Percentiles rank a stretch among this genome's conserved stretches.
These are phyloP conservation scores for Microsporum audouinii DNA, from an alignment of 2,329 filamentous ascomycete species.

Conservation along the genomic window DNA sequence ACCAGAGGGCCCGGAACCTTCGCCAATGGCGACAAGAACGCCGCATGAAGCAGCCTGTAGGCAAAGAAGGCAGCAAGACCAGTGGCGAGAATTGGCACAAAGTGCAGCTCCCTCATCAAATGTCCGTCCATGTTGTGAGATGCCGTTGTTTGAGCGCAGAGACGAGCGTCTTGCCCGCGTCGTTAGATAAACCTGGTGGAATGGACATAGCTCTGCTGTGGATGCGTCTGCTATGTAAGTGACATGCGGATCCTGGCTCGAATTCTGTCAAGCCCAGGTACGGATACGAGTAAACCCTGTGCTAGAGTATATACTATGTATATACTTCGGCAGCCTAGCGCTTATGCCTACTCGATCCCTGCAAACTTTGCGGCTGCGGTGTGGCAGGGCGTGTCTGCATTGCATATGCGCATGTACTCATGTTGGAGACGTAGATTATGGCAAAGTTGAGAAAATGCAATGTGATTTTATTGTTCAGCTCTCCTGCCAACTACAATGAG, in stretches of 20 bases:
- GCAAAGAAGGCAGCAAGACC: not conserved
- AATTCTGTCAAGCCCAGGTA: too few species aligned
- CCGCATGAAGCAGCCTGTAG: not conserved
- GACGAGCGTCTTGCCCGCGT: not conserved
- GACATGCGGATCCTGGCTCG: too few species aligned
- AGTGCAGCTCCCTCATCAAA: not conserved
- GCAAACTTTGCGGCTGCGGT: not conserved
- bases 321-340: too few species aligned
- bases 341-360: not conserved
- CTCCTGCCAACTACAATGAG: not conserved
- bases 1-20: slow-evolving; percentile 1
- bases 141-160: not conserved
- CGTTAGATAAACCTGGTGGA: too few species aligned
- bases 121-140: not conserved
- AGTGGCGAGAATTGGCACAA: not conserved
- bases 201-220: too few species aligned
- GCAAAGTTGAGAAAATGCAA: not conserved
- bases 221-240: too few species aligned
- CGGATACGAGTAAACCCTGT: not conserved
- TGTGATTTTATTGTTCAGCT: not conserved
- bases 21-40: not conserved
- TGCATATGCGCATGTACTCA: not conserved
- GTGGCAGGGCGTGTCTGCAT: not conserved
- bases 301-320: too few species aligned
- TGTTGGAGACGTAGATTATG: too few species aligned